Evolutionary conservation across 257 asterid species (phyloP).

Genomic region (Apocynum venetum): DNA sequence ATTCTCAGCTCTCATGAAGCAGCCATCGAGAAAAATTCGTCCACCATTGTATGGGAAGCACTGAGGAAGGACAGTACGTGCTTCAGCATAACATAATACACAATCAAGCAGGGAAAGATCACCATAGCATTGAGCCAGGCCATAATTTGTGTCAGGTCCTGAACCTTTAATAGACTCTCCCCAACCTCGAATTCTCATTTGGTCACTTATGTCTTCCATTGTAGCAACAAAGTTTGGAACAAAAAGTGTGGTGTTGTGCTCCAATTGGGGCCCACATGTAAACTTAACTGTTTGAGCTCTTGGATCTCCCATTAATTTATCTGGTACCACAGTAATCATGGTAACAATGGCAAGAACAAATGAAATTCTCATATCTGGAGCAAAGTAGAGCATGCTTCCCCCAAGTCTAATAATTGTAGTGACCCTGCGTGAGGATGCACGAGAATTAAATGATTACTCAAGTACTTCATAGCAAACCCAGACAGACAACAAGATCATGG

Average conservation of each 20-base stretch:
- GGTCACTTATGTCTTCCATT: slow-evolving; percentile 64
- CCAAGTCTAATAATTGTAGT: not conserved
- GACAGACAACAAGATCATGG: not conserved
- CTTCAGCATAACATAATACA: slow-evolving; percentile 65
- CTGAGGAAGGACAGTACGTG: slow-evolving; percentile 64
- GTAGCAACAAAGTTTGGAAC: slow-evolving; percentile 60
- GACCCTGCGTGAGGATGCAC: not conserved
- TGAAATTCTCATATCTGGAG: slow-evolving; percentile 22
- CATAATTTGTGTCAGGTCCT: slow-evolving; percentile 55
- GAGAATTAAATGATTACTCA: not conserved
- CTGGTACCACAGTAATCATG: slow-evolving; percentile 36
- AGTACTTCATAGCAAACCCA: not conserved
- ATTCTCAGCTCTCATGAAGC: slow-evolving; percentile 75
- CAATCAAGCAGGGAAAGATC: slow-evolving; percentile 78
- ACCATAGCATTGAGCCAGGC: slow-evolving; percentile 75
- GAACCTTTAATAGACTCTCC: slow-evolving; percentile 47
- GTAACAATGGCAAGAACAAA: slow-evolving; percentile 12
- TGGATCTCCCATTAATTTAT: slow-evolving; percentile 43
- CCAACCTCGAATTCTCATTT: slow-evolving; percentile 51
- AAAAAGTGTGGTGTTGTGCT: slow-evolving; percentile 47
- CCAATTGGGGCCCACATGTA: slow-evolving; percentile 40
- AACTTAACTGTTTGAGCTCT: slow-evolving; percentile 49
- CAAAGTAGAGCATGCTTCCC: slow-evolving; percentile 1
- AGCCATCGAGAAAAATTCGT: slow-evolving; percentile 70
- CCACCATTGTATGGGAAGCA: slow-evolving; percentile 74